Base-by-base conservation (phyloP, 495 filamentous ascomycete genomes). In the Xylona heveae region DNA sequence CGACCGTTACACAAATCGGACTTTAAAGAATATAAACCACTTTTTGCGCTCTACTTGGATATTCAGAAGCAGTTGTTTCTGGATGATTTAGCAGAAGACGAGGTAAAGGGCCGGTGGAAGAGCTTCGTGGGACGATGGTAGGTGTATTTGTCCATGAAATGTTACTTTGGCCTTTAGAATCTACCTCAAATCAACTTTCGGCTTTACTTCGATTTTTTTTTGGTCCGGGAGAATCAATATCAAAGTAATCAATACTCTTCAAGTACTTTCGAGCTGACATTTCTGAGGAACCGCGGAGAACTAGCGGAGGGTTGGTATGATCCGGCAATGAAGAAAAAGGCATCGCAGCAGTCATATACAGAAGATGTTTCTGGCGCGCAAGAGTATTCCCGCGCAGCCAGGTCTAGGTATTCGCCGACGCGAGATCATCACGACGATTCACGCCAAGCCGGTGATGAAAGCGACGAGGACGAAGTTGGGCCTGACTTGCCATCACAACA, bases 221-320 rank as follows among this genome's bases (percentile, higher is more conserved):
- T 16, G 7, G 27, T 25, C 14, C 8, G 23, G 19, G n/a, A n/a
- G n/a, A n/a, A n/a, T n/a, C n/a, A n/a, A n/a, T n/a, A n/a, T n/a
- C n/a, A n/a, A n/a, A 33, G 22, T 21, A 16, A 4, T 20, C 17
- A 3, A 21, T 8, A 33, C 31, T 3, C 15, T 10, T 40, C 10
- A 12, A 24, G n/a, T 28, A 18, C 6, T 21, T 14, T 10, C 15
- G 17, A 24, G 44, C 57, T 64, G 43, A 64, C 53, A 46, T 52
- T 35, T 39, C 42, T 49, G 52, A 82, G 76, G 76, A 97, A 97
- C 57, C 72, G 68, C 47, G 80, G 78, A 54, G 83, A 91, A 60
- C 60, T 97, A 34, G 76, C 81, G 2, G 74, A 82, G 50, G 82
- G 83, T 16, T 97, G 88, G 85, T 97, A 97, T 49, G 78, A 83